Evolutionary conservation across 805 yeast species (phyloP).

Genomic region (Candida morakotiae): DNA sequence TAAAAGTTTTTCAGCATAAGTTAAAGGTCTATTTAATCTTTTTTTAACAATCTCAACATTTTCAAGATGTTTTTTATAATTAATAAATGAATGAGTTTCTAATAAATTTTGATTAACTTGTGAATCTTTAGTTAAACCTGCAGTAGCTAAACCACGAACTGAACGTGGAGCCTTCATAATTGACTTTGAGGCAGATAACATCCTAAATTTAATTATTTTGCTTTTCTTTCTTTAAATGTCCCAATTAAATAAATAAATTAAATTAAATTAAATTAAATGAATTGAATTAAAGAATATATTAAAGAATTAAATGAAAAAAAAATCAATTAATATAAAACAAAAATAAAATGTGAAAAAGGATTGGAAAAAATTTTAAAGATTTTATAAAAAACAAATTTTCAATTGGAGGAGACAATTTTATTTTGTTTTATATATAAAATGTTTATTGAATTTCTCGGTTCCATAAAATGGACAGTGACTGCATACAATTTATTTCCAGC

Average conservation of each 20-base stretch:
- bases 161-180: constrained; percentile 22
- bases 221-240: not conserved
- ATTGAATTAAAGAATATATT: not conserved
- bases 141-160: constrained; percentile 50
- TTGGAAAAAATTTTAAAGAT: not conserved
- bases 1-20: constrained; percentile 91
- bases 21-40: constrained; percentile 82
- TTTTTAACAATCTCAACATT: constrained; percentile 80
- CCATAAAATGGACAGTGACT: constrained; percentile 5
- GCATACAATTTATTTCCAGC: not conserved
- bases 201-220: constrained; percentile 9
- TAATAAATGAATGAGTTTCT: constrained; percentile 80
- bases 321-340: not conserved
- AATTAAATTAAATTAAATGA: not conserved
- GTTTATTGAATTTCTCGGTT: constrained; percentile 1
- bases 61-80: constrained; percentile 87
- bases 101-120: constrained; percentile 77
- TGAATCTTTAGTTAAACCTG: constrained; percentile 57
- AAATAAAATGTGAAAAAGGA: not conserved
- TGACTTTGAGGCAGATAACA: constrained; percentile 42
- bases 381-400: not conserved
- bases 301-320: not conserved
- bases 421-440: not conserved
- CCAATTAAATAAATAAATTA: not conserved
- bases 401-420: not conserved